Conservation (phyloP, 75 land plant species). For the Cunninghamia lanceolata region DNA sequence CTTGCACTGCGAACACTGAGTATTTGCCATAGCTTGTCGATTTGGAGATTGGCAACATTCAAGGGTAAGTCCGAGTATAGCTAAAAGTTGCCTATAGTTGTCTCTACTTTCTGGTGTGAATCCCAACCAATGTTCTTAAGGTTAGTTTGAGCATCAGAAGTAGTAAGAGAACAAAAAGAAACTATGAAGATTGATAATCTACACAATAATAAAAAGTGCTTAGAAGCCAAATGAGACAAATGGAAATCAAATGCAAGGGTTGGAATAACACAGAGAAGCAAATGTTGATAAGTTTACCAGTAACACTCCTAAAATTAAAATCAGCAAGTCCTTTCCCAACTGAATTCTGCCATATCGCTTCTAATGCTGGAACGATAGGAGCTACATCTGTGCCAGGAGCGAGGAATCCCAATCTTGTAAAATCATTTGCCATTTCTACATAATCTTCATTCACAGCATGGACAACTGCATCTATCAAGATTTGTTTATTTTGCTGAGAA, state of each 20-base stretch:
- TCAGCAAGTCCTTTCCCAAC: conserved; percentile 91
- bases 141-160: background rate
- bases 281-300: conserved; percentile 46
- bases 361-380: conserved; percentile 94
- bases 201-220: background rate
- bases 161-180: background rate
- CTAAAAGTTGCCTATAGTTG: background rate
- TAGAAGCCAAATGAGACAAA: background rate
- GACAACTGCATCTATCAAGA: conserved; percentile 97
- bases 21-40: background rate
- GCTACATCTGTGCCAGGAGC: conserved; percentile 95
- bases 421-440: conserved; percentile 97
- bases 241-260: background rate
- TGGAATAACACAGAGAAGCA: background rate
- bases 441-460: conserved; percentile 99
- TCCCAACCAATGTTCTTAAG: background rate
- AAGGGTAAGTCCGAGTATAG: background rate
- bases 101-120: background rate
- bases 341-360: conserved; percentile 99
- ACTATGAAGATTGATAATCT: background rate
- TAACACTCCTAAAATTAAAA: conserved; percentile 94
- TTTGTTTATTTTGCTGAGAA: conserved; percentile 91
- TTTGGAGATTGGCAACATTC: background rate
- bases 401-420: conserved; percentile 94
- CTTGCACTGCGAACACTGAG: background rate